Evolutionary conservation across 768 basidiomycete species (phyloP).

Genomic region (Mycena rosella): DNA sequence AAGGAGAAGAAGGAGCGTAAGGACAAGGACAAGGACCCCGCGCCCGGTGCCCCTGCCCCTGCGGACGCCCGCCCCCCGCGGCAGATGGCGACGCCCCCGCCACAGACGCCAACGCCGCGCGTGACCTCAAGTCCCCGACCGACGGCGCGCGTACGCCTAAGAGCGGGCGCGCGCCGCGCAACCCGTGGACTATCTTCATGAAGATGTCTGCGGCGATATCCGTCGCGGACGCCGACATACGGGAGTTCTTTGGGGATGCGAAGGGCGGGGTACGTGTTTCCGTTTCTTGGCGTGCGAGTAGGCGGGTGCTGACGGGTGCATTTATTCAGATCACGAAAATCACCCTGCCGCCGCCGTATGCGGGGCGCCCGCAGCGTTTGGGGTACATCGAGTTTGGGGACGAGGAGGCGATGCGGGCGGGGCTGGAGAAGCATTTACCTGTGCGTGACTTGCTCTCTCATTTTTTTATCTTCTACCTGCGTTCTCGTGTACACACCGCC

Average conservation of each 20-base stretch:
- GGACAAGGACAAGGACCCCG: conserved; percentile 61
- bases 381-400: conserved; percentile 93
- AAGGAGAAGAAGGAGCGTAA: conserved; percentile 59
- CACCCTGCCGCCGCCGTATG: conserved; percentile 63
- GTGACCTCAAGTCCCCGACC: conserved; percentile 67
- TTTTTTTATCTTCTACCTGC: too few species aligned
- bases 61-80: background rate
- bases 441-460: conserved; percentile 56
- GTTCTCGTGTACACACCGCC: too few species aligned
- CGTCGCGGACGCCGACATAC: conserved; percentile 73
- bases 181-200: conserved; percentile 91
- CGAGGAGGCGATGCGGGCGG: conserved; percentile 87
- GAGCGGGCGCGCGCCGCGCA: conserved; percentile 68
- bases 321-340: conserved; percentile 73
- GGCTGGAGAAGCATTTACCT: conserved; percentile 79
- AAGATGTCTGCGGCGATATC: conserved; percentile 63
- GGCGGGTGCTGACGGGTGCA: conserved; percentile 2
- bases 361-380: conserved; percentile 67
- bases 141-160: conserved; percentile 80
- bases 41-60: conserved; percentile 47
- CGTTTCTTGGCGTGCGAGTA: background rate
- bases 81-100: background rate
- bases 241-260: conserved; percentile 82
- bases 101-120: background rate
- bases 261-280: conserved; percentile 70